phyloP scores from a whole-genome alignment of 805 yeast genomes.

The Monosporozyma yasuniensis region DNA sequence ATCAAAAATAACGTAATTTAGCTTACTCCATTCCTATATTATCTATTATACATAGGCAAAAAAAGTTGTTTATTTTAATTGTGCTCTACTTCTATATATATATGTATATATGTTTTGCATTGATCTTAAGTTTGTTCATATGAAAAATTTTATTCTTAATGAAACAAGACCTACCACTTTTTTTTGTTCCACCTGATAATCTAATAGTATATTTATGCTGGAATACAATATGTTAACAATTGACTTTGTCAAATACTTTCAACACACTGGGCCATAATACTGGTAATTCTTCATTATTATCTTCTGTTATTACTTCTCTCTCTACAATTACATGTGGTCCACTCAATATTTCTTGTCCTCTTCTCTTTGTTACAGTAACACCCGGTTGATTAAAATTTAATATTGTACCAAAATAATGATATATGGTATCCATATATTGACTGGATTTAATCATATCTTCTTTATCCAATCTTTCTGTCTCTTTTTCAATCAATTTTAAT shows the following conservation, averaged over 20 bases:
- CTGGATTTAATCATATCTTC: constrained; percentile 13
- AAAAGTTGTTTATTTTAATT: too few relatives aligned
- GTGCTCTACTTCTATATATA: too few relatives aligned
- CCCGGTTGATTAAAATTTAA: neutral
- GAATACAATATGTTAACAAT: too few relatives aligned
- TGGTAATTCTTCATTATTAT: neutral
- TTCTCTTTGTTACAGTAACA: neutral
- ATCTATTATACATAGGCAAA: too few relatives aligned
- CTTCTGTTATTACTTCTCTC: neutral
- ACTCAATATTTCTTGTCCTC: neutral
- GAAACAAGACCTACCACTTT: too few relatives aligned
- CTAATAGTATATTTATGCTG: too few relatives aligned
- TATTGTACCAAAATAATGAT: constrained; percentile 7
- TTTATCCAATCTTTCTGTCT: constrained; percentile 11
- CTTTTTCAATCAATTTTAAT: constrained; percentile 19
- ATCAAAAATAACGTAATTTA: too few relatives aligned
- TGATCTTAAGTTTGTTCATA: too few relatives aligned
- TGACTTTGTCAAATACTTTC: neutral
- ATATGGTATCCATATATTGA: constrained; percentile 10
- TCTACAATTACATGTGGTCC: neutral
- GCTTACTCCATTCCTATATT: too few relatives aligned
- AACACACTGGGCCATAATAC: neutral
- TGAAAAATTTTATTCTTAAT: too few relatives aligned
- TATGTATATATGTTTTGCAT: too few relatives aligned
- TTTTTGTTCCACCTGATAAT: too few relatives aligned